Evolutionary conservation across 164 flowering plant species (phyloP), one percentile per base, ranked within the genome.

Genomic region (Stephania cephalantha): DNA sequence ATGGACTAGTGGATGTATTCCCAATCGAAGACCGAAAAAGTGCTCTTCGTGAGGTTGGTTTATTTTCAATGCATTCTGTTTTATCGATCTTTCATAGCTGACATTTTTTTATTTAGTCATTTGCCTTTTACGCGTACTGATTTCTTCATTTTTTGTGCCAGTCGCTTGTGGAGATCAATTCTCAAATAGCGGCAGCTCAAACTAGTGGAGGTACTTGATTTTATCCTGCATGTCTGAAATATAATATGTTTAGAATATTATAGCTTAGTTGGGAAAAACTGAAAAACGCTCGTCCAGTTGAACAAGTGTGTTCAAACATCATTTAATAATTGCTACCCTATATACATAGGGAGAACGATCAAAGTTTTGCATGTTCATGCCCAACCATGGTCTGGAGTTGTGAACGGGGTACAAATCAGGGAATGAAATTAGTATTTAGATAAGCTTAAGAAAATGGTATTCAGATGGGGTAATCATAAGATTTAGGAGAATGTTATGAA

Each of bases 21-120:
- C 97, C 97, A 7, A 74, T 91, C 81, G 98, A 96, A 84, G 99
- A 96, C 85, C 95, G 99, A 69, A 94, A 90, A 88, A 83, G 86
- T 82, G 93, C 99, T 75, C 97, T 96, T 77, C 78, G 86, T 65
- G 99, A 96, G 99, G 99, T 95, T 79, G 75, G 76, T 52, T 50
- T 69, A 42, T 5, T 73, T 72, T 72, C 46, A 58, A 9, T 15
- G 77, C 18, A 46, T 20, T 75, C 68, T 71, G 66, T 71, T 18
- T 58, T 68, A 48, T 31, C 30, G 2, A 35, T 70, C 9, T 52
- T 76, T 58, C 53, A 1, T 55, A 44, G 67, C 71, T 44, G n/a
- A 42, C 30, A 46, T 64, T 61, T 13, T 13, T 72, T 18, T 64
- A 20, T 70, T 64, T 72, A 11, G 53, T 42, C 73, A 73, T 66